A percentile compares a stretch with the other conserved stretches of the same genome.
Conservation (phyloP, 2,329 filamentous ascomycete species). For the Diplocarpon mali region DNA sequence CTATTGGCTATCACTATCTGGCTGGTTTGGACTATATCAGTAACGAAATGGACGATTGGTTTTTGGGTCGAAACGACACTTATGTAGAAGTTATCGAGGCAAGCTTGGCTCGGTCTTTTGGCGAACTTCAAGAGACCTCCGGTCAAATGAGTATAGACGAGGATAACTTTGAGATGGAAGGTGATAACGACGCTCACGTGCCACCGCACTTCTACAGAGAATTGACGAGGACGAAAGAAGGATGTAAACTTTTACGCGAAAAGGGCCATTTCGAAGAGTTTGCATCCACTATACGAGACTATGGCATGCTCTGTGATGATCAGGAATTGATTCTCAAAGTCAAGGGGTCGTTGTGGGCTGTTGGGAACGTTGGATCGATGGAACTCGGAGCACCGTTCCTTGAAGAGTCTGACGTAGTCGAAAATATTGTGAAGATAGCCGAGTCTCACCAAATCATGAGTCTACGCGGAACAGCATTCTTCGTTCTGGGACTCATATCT, state of each 20-base stretch:
- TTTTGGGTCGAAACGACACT: conserved; percentile 89
- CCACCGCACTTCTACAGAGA: conserved; percentile 98
- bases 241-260: conserved; percentile 77
- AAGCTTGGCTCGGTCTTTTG: conserved; percentile 77
- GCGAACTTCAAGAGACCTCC: conserved; percentile 32
- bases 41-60: conserved; percentile 99
- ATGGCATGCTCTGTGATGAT: conserved; percentile 77
- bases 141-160: conserved; percentile 30
- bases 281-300: conserved; percentile 74
- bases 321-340: conserved; percentile 80
- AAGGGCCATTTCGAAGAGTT: conserved; percentile 98
- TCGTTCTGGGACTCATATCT: conserved; percentile 86
- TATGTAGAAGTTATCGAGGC: conserved; percentile 93
- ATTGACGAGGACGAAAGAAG: conserved; percentile 82
- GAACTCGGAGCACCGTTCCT: conserved; percentile 91
- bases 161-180: conserved; percentile 32
- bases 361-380: conserved; percentile 97
- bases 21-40: conserved; percentile 97
- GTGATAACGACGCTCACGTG: conserved; percentile 40
- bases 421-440: conserved; percentile 78
- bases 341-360: conserved; percentile 94
- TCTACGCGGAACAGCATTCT: conserved; percentile 89
- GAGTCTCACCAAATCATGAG: conserved; percentile 84
- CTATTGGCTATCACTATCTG: conserved; percentile 93
- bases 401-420: conserved; percentile 79